Evolutionary conservation across 208 protist genomes (phyloP), one percentile per base, ranked within the genome.

Genomic region (Naegleria lovaniensis): DNA sequence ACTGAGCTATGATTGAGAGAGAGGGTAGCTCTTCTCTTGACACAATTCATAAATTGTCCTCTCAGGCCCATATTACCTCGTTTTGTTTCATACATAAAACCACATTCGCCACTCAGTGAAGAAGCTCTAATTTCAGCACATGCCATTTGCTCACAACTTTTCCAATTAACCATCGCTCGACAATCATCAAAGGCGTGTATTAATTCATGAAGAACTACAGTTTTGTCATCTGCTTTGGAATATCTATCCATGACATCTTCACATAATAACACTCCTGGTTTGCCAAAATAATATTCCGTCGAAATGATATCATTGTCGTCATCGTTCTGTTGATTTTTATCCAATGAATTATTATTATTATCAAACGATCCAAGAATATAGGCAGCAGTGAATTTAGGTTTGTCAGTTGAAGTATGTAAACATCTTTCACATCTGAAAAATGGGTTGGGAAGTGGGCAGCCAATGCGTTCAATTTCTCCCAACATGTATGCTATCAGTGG

Each of bases 41-140:
- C 96, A 91, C 97, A 98, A 91, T 96, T 92, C 91, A 96, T 91
- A 0, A 95, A 95, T 36, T 95, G 92, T 25, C 83, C 67, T 67
- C 93, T 91, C 59, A 97, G 93, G 41, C 95, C 92, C 19, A 96
- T 92, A 41, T 97, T 94, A 5, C 96, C 95, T 55, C 94, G 95
- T 40, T 90, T 83, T 41, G 95, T 76, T 91, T 98, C 96, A 86
- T 96, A 85, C 0, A 93, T 90, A 11, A 94, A 91, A 88, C 95
- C 95, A 91, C 97, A 98, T 92, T 98, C 97, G 0, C 97, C 97
- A 92, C 96, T 98, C 22, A 98, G 93, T 0, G 95, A 93, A 19
- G 97, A 96, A n/a, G 97, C 96, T 33, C 97, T 95, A 67, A 98
- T 97, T 92, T 98, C 97, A 88, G 96, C 97, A 94, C 97, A 98